Evolutionary conservation across 768 basidiomycete genomes (phyloP).

Genomic region (Boletus sp.): DNA sequence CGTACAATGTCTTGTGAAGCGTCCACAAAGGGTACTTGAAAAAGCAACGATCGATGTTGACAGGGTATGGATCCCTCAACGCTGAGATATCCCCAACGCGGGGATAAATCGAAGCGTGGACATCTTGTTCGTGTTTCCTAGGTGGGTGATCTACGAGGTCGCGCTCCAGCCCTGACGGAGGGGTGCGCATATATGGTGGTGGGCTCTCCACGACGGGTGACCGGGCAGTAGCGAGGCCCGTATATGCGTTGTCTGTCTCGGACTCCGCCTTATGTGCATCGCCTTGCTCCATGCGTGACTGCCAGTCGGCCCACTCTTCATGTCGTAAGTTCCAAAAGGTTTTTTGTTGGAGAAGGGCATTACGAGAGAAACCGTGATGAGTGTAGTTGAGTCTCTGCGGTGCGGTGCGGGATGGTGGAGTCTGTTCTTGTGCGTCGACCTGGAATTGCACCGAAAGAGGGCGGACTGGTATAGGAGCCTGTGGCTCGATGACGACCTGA

Average conservation of each 20-base stretch:
- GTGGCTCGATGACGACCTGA: conserved; percentile 16
- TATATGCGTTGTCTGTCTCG: conserved; percentile 25
- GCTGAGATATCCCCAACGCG: conserved; percentile 61
- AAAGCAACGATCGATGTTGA: conserved; percentile 59
- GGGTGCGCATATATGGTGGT: conserved; percentile 21
- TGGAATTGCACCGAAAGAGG: conserved; percentile 8
- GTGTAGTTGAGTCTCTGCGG: conserved; percentile 43
- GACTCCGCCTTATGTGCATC: not conserved
- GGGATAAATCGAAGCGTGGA: conserved; percentile 43
- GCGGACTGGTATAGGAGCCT: conserved; percentile 25
- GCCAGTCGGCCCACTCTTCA: conserved; percentile 48
- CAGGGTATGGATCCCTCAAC: conserved; percentile 56
- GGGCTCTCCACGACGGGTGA: not conserved
- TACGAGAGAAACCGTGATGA: conserved; percentile 64
- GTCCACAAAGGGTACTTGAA: conserved; percentile 60
- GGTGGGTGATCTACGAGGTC: conserved; percentile 17
- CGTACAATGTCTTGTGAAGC: conserved; percentile 63
- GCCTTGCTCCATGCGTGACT: conserved; percentile 13
- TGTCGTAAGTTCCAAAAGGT: conserved; percentile 60
- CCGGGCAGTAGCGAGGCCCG: conserved; percentile 17
- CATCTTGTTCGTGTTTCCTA: conserved; percentile 11
- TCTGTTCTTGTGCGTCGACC: not conserved
- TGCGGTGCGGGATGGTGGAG: conserved; percentile 8
- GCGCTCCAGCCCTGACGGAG: conserved; percentile 33
- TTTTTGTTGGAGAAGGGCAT: conserved; percentile 57